Conservation (phyloP, 2,329 filamentous ascomycete species). For the Diplodia intermedia region DNA sequence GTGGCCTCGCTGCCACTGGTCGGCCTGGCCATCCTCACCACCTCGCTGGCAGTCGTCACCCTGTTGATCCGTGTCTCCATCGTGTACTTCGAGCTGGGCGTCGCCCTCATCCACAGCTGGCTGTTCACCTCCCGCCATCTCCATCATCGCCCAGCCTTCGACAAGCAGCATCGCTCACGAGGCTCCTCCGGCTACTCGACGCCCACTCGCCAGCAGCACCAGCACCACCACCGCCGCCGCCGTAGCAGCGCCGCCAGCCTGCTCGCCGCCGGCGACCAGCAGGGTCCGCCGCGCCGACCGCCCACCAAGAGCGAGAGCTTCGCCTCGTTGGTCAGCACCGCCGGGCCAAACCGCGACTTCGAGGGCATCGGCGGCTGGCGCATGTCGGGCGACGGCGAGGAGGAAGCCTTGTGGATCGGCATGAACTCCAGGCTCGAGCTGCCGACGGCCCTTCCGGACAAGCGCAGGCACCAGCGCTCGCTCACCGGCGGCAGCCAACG, state of each 20-base stretch:
- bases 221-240: slow-evolving; percentile 28
- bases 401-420: slow-evolving; percentile 54
- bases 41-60: slow-evolving; percentile 47
- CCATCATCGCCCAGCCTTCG: slow-evolving; percentile 23
- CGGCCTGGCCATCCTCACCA: slow-evolving; percentile 49
- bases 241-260: slow-evolving; percentile 33
- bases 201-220: slow-evolving; percentile 12
- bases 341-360: slow-evolving; percentile 48
- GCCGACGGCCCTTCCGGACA: slow-evolving; percentile 41
- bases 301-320: slow-evolving; percentile 45
- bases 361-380: slow-evolving; percentile 54
- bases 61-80: slow-evolving; percentile 50
- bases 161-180: slow-evolving; percentile 35
- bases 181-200: slow-evolving; percentile 32
- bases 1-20: slow-evolving; percentile 49
- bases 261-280: slow-evolving; percentile 29
- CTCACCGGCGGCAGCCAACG: slow-evolving; percentile 42
- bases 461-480: slow-evolving; percentile 42
- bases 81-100: slow-evolving; percentile 52
- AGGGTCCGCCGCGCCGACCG: slow-evolving; percentile 34
- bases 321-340: slow-evolving; percentile 44
- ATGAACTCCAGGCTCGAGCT: slow-evolving; percentile 53
- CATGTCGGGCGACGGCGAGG: slow-evolving; percentile 47
- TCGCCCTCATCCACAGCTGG: slow-evolving; percentile 50
- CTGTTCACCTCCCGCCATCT: slow-evolving; percentile 39